Base-by-base conservation (phyloP, 495 filamentous ascomycete species). In the Penicillium pancosmium region DNA sequence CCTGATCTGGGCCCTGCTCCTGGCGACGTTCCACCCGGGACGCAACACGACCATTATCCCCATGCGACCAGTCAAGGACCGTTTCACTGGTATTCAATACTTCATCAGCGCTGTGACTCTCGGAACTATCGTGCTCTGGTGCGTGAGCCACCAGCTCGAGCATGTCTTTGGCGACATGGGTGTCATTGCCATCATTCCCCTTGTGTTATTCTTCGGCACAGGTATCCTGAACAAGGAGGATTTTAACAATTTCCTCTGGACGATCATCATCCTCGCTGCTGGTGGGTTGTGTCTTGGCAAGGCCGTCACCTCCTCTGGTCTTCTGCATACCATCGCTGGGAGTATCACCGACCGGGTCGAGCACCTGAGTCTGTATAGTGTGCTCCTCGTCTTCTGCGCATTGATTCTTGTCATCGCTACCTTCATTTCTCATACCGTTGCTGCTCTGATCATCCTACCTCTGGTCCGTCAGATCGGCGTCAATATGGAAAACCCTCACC, bases 211-310 rank as follows among this genome's bases (percentile, higher is more conserved):
- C 82, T 99, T 98, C 68, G 94, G 94, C 54, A 91, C 92, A 11
- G 94, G 94, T 38, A 96, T 99, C 68, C 83, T 99, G 12, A 99
- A 93, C 27, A 99, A 99, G 72, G 94, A 98, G 75, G 94, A 99
- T 71, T 99, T 99, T 69, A 99, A 99, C 80, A 99, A 99, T 69
- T 99, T 99, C 76, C 88, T 97, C 34, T 99, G 94, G 94, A 99
- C 94, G 25, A 98, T 99, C 74, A 98, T 99, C 77, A 97, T 99
- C 66, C 87, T 99, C 18, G 94, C 94, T 0, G 94, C 95, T 15
- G 94, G 94, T 41, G 94, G 94, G 2, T 78, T 99, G 11, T 89
- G 92, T 5, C 87, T 99, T 1, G 94, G 94, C 41, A 97, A 96
- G 73, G 91, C 95, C 0, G 94, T 99, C 63, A 93, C 91, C 51